Base-by-base conservation (phyloP, 1,139 yeast genomes). In the Yamadazyma taylorii region DNA sequence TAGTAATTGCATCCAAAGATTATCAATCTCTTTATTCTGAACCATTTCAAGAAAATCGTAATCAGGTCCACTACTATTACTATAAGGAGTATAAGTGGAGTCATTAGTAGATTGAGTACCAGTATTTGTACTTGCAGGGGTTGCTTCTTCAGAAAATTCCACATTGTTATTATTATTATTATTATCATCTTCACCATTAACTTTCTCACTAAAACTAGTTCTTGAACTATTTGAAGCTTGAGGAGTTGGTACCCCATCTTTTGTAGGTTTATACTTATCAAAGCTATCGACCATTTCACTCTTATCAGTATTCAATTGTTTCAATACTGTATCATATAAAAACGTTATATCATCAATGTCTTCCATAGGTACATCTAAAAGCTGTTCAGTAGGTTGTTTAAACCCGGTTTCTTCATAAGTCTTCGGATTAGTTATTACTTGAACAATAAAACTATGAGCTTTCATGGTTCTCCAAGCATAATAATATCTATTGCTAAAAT, bases 401-500 rank as follows among this genome's bases (percentile, higher is more conserved):
- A 37, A 40, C 24, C 38, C 38, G 26, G 37, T 24, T 5, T 35
- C 30, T 11, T 43, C 40, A 41, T 59, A 66, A 16, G 61, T 51
- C 0, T 51, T 58, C 30, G 59, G 54, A 3, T 54, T 47, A 2
- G 47, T 45, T 5, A 59, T 42, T 5, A 56, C 41, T 11, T 50
- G 51, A 21, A 65, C 40, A 13, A 68, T 37, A 34, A 53, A 65
- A 5, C 53, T 48, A 35, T 66, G 68, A 2, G 68, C 63, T 41
- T 66, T 69, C 9, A 65, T 54, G 2, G 66, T 54, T 46, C 70
- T 58, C 76, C 76, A 70, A 1, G 76, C 73, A 50, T 63, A 66
- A 45, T 66, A 70, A 43, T 70, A 70, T 36, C 73, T 48, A 33
- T 56, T 58, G 40, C 70, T 64, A 27, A 62, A 51, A 26, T 56